A percentile compares a stretch with the other conserved stretches of the same genome.
These are phyloP conservation scores for Barnettozyma botsteinii DNA, from an alignment of 805 yeast species.

Conservation along the genomic window DNA sequence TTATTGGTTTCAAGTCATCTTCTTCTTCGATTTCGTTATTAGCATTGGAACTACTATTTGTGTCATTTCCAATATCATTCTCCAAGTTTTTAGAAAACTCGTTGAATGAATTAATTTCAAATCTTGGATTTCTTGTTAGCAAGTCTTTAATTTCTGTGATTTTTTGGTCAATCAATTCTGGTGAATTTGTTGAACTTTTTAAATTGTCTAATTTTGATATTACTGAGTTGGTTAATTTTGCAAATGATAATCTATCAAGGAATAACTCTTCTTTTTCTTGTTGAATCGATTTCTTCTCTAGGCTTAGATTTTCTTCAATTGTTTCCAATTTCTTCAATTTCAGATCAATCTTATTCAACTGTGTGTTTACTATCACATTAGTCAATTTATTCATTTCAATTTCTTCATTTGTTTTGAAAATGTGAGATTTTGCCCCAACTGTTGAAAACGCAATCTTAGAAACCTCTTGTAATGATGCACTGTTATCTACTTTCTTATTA, in stretches of 20 bases:
- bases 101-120: conserved; percentile 20
- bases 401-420: conserved; percentile 77
- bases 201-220: conserved; percentile 41
- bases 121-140: conserved; percentile 27
- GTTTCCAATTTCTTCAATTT: conserved; percentile 54
- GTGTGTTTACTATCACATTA: conserved; percentile 52
- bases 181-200: conserved; percentile 15
- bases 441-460: conserved; percentile 68
- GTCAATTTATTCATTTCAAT: conserved; percentile 62
- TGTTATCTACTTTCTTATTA: too few relatives aligned
- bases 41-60: conserved; percentile 8
- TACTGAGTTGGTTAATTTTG: conserved; percentile 49
- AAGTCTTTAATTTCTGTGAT: conserved; percentile 24
- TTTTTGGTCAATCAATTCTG: conserved; percentile 12
- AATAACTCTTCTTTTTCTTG: conserved; percentile 63
- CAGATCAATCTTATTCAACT: conserved; percentile 56
- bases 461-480: conserved; percentile 46
- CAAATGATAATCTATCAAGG: conserved; percentile 59
- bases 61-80: conserved; percentile 19
- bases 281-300: conserved; percentile 53
- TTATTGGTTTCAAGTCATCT: conserved; percentile 46
- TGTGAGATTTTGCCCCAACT: conserved; percentile 71
- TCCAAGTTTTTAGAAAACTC: conserved; percentile 5
- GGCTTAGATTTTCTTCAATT: conserved; percentile 59
- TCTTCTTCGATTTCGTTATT: conserved; percentile 22